Conservation (phyloP, 2,329 filamentous ascomycete genomes). For the Ophiostoma populinum region DNA sequence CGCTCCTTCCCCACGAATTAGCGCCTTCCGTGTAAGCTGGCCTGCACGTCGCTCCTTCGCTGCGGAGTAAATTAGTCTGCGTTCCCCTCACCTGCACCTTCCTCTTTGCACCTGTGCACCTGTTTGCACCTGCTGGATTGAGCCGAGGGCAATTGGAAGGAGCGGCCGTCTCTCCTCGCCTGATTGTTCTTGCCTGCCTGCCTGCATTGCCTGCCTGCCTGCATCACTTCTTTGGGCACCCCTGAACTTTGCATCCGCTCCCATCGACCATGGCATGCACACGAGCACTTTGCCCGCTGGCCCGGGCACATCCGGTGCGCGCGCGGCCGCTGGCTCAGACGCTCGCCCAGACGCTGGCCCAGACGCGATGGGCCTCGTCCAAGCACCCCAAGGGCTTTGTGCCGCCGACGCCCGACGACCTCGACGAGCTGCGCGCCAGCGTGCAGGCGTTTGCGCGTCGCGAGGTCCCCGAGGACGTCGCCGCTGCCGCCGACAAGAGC, state of each 20-base stretch:
- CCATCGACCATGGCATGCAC: slow-evolving; percentile 24
- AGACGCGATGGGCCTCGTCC: slow-evolving; percentile 35
- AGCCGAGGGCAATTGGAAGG: slow-evolving; percentile 1
- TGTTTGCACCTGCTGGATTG: slow-evolving; percentile 1
- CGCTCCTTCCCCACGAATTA: slow-evolving; percentile 12
- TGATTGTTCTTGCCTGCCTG: not conserved
- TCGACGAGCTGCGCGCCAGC: slow-evolving; percentile 63
- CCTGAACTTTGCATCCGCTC: not conserved
- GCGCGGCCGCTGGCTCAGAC: no score
- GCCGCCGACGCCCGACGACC: slow-evolving; percentile 52
- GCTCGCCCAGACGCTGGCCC: no score
- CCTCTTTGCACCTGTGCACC: not conserved
- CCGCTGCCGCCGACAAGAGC: slow-evolving; percentile 61
- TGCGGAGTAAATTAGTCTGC: no score
- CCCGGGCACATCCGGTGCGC: slow-evolving; percentile 11
- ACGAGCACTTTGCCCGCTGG: slow-evolving; percentile 18
- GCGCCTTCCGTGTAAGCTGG: no score
- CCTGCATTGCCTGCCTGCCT: no score
- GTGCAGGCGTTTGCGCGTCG: slow-evolving; percentile 81
- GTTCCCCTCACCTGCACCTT: not conserved
- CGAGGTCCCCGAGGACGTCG: slow-evolving; percentile 72
- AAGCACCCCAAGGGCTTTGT: slow-evolving; percentile 47
- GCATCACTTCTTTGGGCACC: no score
- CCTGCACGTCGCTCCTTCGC: no score
- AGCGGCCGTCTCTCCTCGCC: not conserved